Evolutionary conservation across 192 early-diverging fungal species (phyloP).

Genomic region (Allomyces macrogynus): DNA sequence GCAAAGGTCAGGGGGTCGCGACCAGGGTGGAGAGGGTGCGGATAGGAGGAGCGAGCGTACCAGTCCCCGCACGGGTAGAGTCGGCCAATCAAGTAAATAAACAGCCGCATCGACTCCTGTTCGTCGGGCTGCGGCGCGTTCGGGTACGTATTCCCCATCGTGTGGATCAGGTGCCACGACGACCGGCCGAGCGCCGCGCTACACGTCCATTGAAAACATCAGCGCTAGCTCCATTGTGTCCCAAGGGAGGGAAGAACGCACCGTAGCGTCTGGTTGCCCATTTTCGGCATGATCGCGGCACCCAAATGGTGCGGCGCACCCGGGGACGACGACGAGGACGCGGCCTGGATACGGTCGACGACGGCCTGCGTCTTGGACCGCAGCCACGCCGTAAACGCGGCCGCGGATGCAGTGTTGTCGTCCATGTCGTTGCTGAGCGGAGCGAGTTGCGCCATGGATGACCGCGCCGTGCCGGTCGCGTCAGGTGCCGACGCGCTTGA

Average conservation of each 20-base stretch:
- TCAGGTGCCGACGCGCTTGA: neutral
- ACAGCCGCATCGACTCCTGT: slow-evolving; percentile 50
- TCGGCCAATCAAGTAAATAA: slow-evolving; percentile 58
- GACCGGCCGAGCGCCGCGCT: slow-evolving; percentile 74
- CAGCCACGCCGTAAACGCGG: neutral
- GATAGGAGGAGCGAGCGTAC: slow-evolving; percentile 13
- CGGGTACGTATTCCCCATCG: slow-evolving; percentile 78
- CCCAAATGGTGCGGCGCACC: neutral
- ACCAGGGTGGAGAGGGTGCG: neutral
- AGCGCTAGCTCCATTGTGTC: neutral
- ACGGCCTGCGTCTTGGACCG: neutral
- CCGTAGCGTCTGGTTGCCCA: slow-evolving; percentile 48
- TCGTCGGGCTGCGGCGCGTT: slow-evolving; percentile 53
- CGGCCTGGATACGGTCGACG: neutral
- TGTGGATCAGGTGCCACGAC: slow-evolving; percentile 83
- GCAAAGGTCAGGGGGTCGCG: neutral
- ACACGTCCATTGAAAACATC: neutral
- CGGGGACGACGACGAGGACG: neutral
- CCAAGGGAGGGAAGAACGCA: slow-evolving; percentile 1
- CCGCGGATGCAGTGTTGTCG: neutral
- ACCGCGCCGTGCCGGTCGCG: neutral
- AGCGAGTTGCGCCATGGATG: neutral
- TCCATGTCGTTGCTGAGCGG: neutral
- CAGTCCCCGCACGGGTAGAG: slow-evolving; percentile 96
- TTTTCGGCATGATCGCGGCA: slow-evolving; percentile 42